A percentile compares a stretch with the other conserved stretches of the same genome.
phyloP scores from a whole-genome alignment of 2,329 filamentous ascomycete species.

The Fusarium acutatum region DNA sequence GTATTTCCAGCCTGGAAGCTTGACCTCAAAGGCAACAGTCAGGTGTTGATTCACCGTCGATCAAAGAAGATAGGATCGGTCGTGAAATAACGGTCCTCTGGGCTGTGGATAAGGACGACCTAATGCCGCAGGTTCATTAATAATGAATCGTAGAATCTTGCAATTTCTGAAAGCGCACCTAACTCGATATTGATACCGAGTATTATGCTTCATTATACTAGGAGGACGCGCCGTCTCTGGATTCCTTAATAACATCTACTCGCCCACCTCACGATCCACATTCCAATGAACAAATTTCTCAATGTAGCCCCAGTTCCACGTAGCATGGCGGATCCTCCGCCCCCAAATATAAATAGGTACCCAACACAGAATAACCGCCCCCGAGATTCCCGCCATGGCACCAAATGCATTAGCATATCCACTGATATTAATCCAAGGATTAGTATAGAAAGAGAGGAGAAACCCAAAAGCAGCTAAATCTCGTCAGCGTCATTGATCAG shows the following conservation, averaged over 20 bases:
- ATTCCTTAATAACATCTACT: background rate
- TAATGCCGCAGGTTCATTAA: too few species aligned
- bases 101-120: too few species aligned
- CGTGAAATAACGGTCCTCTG: too few species aligned
- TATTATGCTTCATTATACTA: background rate
- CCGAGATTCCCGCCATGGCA: conserved; percentile 58
- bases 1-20: too few species aligned
- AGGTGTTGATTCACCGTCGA: too few species aligned
- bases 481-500: background rate
- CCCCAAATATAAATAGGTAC: background rate
- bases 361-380: background rate
- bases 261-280: background rate
- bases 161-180: background rate
- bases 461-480: conserved; percentile 62
- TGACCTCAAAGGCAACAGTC: too few species aligned
- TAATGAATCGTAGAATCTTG: fast-evolving
- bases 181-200: fast-evolving
- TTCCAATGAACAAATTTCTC: background rate
- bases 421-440: conserved; percentile 60
- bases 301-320: background rate
- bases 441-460: conserved; percentile 67
- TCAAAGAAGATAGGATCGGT: background rate
- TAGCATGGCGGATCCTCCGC: background rate
- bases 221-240: too few species aligned
- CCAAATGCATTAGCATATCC: conserved; percentile 63